Percentiles rank a stretch among this genome's conserved stretches.
These are phyloP conservation scores for Amanita inopinata DNA, from an alignment of 768 basidiomycete species.

Conservation along the genomic window DNA sequence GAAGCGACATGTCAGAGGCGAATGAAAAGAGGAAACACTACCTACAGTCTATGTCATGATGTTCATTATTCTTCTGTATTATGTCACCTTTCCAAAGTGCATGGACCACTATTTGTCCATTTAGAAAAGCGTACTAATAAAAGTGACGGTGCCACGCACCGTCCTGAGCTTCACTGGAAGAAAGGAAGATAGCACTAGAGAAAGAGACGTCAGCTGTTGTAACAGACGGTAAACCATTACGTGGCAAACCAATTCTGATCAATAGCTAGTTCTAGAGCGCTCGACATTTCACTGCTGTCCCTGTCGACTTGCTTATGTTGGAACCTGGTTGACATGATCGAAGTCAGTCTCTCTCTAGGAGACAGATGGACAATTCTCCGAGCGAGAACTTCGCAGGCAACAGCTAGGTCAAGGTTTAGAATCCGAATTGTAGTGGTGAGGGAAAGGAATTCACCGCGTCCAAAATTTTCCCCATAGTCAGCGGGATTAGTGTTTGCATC, in stretches of 20 bases:
- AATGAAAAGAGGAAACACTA: not conserved
- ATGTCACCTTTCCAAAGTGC: slow-evolving; percentile 77
- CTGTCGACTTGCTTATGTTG: slow-evolving; percentile 65
- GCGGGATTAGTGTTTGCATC: slow-evolving; percentile 78
- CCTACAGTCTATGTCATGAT: slow-evolving; percentile 74
- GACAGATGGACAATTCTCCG: slow-evolving; percentile 67
- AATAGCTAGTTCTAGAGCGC: slow-evolving; percentile 84
- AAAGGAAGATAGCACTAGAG: slow-evolving; percentile 68
- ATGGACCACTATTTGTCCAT: slow-evolving; percentile 51
- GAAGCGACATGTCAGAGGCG: not conserved
- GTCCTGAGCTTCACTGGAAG: slow-evolving; percentile 78
- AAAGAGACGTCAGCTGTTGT: not conserved
- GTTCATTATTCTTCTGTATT: slow-evolving; percentile 65
- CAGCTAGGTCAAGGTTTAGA: slow-evolving; percentile 32
- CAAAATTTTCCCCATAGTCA: slow-evolving; percentile 78
- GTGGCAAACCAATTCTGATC: slow-evolving; percentile 71
- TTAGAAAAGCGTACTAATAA: slow-evolving; percentile 1
- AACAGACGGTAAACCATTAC: slow-evolving; percentile 1
- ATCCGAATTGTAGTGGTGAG: not conserved
- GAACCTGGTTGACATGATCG: slow-evolving; percentile 74
- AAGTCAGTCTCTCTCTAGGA: slow-evolving; percentile 50
- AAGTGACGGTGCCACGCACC: slow-evolving; percentile 38
- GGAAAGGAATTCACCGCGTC: slow-evolving; percentile 46
- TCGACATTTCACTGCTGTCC: slow-evolving; percentile 61
- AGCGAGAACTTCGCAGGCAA: slow-evolving; percentile 79